Evolutionary conservation across 1,284 basidiomycete genomes (phyloP).

Genomic region (Violaceomyces palustris): DNA sequence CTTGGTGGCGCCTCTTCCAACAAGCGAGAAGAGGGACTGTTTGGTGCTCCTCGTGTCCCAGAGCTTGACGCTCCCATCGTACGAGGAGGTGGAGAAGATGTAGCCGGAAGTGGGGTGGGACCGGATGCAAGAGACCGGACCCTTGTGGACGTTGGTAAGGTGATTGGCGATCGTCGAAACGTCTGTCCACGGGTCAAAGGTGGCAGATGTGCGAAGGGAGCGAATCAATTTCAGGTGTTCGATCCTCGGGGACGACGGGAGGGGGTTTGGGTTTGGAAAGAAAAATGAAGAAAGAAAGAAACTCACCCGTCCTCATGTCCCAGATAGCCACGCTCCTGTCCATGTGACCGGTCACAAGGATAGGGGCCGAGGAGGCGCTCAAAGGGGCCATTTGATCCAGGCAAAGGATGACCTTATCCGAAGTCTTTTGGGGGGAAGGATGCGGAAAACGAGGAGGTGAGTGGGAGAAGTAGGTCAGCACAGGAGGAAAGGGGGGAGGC

Average conservation of each 20-base stretch:
- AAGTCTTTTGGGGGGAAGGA: too few species aligned
- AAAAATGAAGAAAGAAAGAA: background rate
- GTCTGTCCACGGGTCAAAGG: too few species aligned
- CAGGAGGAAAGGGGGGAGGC: too few species aligned
- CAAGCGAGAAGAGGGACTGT: conserved; percentile 45
- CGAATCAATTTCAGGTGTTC: too few species aligned
- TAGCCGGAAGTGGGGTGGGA: conserved; percentile 30
- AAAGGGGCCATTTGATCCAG: conserved; percentile 25
- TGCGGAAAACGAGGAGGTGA: too few species aligned
- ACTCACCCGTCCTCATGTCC: conserved; percentile 31
- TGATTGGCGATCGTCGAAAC: conserved; percentile 5
- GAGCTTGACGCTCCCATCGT: conserved; percentile 36
- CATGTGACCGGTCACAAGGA: conserved; percentile 33
- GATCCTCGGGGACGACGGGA: background rate
- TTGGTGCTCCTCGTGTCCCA: conserved; percentile 43
- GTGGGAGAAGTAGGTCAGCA: too few species aligned
- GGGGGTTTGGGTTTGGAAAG: background rate
- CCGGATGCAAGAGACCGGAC: conserved; percentile 23
- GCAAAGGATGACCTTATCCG: conserved; percentile 35
- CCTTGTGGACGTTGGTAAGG: conserved; percentile 32
- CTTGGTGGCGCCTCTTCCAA: conserved; percentile 2
- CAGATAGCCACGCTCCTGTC: conserved; percentile 45
- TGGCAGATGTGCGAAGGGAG: too few species aligned
- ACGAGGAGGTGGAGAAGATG: conserved; percentile 32
- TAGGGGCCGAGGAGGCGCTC: background rate